A percentile compares a stretch with the other conserved stretches of the same genome.
These are phyloP conservation scores for Musa troglodytarum DNA, from an alignment of 176 grass and related monocot genomes.

Conservation along the genomic window DNA sequence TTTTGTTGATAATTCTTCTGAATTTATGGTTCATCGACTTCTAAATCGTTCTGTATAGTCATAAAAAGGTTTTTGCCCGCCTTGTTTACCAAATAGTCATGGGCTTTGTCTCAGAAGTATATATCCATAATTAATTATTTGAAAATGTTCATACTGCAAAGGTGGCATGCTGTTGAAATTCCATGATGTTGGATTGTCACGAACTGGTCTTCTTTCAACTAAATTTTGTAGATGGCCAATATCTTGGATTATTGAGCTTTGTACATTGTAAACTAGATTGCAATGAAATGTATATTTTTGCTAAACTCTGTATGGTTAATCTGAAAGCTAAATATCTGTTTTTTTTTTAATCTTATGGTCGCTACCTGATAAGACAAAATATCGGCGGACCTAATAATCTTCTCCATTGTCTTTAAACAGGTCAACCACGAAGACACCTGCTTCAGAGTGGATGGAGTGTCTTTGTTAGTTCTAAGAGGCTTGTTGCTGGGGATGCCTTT, in stretches of 20 bases:
- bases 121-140: background rate
- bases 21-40: no score
- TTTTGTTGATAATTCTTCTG: no score
- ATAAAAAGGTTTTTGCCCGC: no score
- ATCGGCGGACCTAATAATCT: background rate
- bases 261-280: no score
- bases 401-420: constrained; percentile 31
- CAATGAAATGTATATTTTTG: no score
- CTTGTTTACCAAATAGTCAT: background rate
- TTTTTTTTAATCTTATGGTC: background rate
- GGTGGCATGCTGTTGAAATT: background rate
- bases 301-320: background rate
- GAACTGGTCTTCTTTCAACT: background rate
- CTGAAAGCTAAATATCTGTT: background rate
- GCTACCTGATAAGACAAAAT: no score
- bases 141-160: background rate
- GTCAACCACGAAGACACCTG: constrained; percentile 85
- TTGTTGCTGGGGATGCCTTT: constrained; percentile 91
- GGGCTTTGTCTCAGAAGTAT: background rate
- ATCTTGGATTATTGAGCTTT: background rate
- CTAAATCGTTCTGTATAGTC: no score
- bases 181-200: background rate
- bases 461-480: constrained; percentile 88
- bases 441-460: constrained; percentile 99
- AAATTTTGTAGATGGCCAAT: background rate